Evolutionary conservation across 768 basidiomycete species (phyloP).

Genomic region (Leccinum sublutescens): DNA sequence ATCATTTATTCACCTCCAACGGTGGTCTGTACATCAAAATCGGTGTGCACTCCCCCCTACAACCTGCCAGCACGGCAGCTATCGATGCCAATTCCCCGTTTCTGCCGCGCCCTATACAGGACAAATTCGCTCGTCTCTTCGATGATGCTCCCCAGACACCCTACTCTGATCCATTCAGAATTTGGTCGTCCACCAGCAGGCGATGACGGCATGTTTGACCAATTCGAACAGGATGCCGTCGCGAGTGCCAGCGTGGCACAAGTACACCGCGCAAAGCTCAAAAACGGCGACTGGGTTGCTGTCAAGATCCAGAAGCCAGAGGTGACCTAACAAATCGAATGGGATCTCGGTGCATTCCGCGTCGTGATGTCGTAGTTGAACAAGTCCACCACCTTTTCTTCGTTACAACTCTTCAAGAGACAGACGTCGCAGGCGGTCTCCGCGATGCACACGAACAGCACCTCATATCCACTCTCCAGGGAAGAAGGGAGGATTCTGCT

Average conservation of each 20-base stretch:
- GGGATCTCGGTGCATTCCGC: no score
- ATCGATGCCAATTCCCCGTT: conserved; percentile 85
- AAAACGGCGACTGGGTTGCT: conserved; percentile 22
- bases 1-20: conserved; percentile 74
- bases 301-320: no score
- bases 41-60: conserved; percentile 37
- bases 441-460: no score
- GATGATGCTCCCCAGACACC: conserved; percentile 88
- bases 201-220: conserved; percentile 66
- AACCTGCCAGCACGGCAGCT: conserved; percentile 28
- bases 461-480: no score
- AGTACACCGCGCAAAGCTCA: conserved; percentile 77
- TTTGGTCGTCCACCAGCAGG: conserved; percentile 32
- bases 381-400: no score
- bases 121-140: conserved; percentile 79
- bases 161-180: conserved; percentile 43
- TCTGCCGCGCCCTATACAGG: conserved; percentile 79
- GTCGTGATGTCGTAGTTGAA: no score
- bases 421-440: no score
- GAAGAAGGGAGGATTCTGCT: no score
- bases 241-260: conserved; percentile 93
- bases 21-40: conserved; percentile 87
- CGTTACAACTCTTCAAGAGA: no score
- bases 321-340: no score
- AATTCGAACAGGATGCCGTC: conserved; percentile 72